Evolutionary conservation across 2,329 filamentous ascomycete genomes (phyloP), one percentile per base, ranked within the genome.

Genomic region (Septoria linicola): DNA sequence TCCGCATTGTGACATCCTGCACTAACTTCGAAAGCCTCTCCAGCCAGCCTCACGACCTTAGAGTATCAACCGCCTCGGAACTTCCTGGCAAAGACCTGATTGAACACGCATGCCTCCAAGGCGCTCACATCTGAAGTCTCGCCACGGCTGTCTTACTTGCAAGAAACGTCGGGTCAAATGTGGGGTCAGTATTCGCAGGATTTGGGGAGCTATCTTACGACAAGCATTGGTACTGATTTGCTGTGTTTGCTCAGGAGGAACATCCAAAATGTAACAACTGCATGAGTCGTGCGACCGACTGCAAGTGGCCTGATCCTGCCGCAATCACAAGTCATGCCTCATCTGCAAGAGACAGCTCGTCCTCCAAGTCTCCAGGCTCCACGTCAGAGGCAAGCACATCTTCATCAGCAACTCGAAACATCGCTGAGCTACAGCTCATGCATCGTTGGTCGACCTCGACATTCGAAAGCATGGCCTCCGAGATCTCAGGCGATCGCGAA

Each of bases 381-480:
- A 39, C 14, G n/a, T 44, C 54, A 4, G 40, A 46, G 16, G 17
- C 43, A 10, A 46, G 32, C 27, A 36, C 46, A 3, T 45, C 45
- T 19, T 37, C 23, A 16, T 19, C 49, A 32, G 11, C 37, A 27
- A 16, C 20, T 14, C 31, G 36, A 10, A 27, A 49, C 11, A 39
- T 52, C 1, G 41, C 46, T 17, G 58, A 60, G 25, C 52, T 60
- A 13, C 52, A 50, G 21, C 49, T 58, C 19, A 49, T 60, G 55
- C 58, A 60, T 34, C 45, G 53, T 4, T 60, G 58, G 58, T 54
- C 58, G 3, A 56, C 58, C 1, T 25, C 14, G 4, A 58, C 58
- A 8, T 56, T 23, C 40, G 32, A 48, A 21, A 42, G 49, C 13
- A 43, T 60, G 23, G 45, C 34, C 8, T 42, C 44, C 11, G 45